These are phyloP conservation scores for Claviceps monticola DNA, from an alignment of 2,329 filamentous ascomycete species.

Conservation along the genomic window DNA sequence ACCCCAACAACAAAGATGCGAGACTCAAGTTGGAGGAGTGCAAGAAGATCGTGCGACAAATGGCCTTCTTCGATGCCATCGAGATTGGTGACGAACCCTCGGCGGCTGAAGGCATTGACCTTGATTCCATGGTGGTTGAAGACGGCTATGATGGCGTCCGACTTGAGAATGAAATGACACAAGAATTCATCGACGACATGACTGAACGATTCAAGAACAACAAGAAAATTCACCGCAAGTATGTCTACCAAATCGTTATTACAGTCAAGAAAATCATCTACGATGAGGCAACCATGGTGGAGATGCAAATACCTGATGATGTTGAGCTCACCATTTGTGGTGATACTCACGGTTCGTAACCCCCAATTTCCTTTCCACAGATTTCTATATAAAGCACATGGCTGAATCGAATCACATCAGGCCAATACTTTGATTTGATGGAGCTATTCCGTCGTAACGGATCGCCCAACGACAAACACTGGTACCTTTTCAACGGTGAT, in stretches of 20 bases:
- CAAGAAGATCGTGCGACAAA: constrained; percentile 83
- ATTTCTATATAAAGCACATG: background rate
- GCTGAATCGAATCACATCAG: constrained; percentile 26
- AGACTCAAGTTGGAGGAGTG: constrained; percentile 85
- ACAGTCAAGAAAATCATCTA: constrained; percentile 82
- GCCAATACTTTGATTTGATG: constrained; percentile 94
- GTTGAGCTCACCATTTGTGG: constrained; percentile 85
- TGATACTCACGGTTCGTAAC: constrained; percentile 72
- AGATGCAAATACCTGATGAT: constrained; percentile 67
- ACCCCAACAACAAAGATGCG: constrained; percentile 79
- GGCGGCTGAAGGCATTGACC: constrained; percentile 76
- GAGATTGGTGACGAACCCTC: constrained; percentile 87
- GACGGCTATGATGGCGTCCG: constrained; percentile 71
- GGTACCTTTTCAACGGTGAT: constrained; percentile 96
- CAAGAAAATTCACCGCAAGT: constrained; percentile 92
- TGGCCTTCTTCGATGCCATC: constrained; percentile 90
- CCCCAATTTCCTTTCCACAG: background rate
- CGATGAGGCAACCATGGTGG: constrained; percentile 92
- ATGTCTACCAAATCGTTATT: constrained; percentile 91
- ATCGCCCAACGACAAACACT: constrained; percentile 69
- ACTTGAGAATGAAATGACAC: constrained; percentile 73
- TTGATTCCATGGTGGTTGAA: constrained; percentile 76
- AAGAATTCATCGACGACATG: constrained; percentile 97
- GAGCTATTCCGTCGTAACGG: constrained; percentile 92
- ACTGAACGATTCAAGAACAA: constrained; percentile 88